Base-by-base conservation (phyloP, 768 basidiomycete species). In the Boletus reticuloceps region DNA sequence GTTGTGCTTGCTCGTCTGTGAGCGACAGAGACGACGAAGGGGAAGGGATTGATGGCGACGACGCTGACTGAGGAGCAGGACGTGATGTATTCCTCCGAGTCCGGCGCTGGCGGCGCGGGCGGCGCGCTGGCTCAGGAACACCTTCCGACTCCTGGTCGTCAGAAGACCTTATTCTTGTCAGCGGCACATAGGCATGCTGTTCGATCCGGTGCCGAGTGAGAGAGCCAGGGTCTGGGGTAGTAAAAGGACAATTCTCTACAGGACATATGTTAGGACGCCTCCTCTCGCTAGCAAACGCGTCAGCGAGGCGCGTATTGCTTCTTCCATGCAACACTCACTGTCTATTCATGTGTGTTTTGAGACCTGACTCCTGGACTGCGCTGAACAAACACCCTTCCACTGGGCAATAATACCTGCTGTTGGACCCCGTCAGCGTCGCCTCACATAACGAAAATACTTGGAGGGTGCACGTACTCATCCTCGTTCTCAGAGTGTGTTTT, bases 341-440 rank as follows among this genome's bases (percentile, higher is more conserved):
- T 3, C n/a, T n/a, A 11, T 66, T 67, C 16, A 64, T 16, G 25
- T 73, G 72, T 0, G 63, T 67, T 0, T 38, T n/a, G 1, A 73
- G 19, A 31, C 72, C 73, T 0, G 66, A 67, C 4, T 43, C 50
- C n/a, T 73, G 73, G 1, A 70, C 58, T 0, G 72, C 54, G 11
- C 39, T 58, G 49, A 61, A 64, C 0, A 14, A 10, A 34, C 72
- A n/a, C 6, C 53, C 62, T 0, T 32, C 9, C 5, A 22, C 9
- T 5, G 64, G 54, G 22, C 72, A 73, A 5, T 16, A 10, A 22
- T 56, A 27, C 67, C 59, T 70, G 4, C 72, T 73, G 42, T 36
- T 1, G 34, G 17, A n/a, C 32, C 34, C 6, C 2, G 43, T 70
- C 32, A 61, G 47, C 12, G 4, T 51, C 37, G 12, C 16, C 34